Percentiles rank a stretch among this genome's conserved stretches.
phyloP scores from a whole-genome alignment of 768 basidiomycete species.

The Russula brevipes region DNA sequence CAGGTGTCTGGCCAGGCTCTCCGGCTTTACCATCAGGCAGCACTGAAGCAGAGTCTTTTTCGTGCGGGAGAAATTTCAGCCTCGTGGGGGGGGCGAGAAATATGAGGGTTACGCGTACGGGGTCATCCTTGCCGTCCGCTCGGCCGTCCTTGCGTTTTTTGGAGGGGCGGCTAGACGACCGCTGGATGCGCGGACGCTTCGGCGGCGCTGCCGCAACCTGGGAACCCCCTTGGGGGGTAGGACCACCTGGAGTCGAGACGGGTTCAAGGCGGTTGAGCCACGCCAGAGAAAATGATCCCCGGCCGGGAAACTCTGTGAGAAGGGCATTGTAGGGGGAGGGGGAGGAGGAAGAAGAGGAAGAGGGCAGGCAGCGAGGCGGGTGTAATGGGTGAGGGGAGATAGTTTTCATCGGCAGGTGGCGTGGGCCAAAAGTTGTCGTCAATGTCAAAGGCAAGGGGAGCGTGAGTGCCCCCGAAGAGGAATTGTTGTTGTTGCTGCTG shows the following conservation, averaged over 20 bases:
- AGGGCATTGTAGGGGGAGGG: not conserved
- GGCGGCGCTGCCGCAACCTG: not conserved
- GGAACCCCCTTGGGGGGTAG: not conserved
- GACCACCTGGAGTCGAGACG: not conserved
- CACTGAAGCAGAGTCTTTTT: conserved; percentile 15
- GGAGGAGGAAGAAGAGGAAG: not conserved
- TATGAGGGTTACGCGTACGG: conserved; percentile 6
- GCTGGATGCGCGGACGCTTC: not conserved
- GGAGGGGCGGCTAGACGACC: not conserved
- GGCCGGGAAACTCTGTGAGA: not conserved
- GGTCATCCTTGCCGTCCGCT: not conserved
- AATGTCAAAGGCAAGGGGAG: not conserved
- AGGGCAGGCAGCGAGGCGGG: not conserved
- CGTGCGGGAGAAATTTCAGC: not conserved
- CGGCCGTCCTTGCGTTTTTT: conserved; percentile 10
- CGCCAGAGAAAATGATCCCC: not conserved
- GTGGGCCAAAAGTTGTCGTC: not conserved
- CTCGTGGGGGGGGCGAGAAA: not conserved
- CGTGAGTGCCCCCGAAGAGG: conserved; percentile 4
- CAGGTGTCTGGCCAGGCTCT: conserved; percentile 18
- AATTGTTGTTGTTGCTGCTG: not conserved
- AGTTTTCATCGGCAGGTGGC: not conserved
- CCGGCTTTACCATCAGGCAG: conserved; percentile 18
- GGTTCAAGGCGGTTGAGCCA: not conserved
- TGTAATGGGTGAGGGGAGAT: not conserved